Base-by-base conservation (phyloP, 2,329 filamentous ascomycete genomes). In the Thyridium curvatum region DNA sequence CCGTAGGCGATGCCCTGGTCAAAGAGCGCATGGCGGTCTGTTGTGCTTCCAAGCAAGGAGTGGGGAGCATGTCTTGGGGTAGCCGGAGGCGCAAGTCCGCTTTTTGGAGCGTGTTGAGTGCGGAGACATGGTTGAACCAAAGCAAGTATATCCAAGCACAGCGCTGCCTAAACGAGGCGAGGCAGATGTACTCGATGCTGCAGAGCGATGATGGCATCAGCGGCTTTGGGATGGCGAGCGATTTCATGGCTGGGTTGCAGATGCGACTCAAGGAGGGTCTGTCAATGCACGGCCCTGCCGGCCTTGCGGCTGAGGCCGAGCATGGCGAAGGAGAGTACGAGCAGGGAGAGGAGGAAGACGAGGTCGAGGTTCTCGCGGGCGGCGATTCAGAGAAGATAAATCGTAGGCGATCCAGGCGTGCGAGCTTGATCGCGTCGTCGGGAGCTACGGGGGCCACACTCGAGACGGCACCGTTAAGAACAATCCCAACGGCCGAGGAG, bases 11-110 rank as follows among this genome's bases (percentile, higher is more conserved):
- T 43, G 86, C 86, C 0, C 72, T 98, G 12, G 70, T 95, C 50
- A 88, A 84, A 38, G 91, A 98, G 62, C 80, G 93, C 29, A 75
- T 96, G 15, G 86, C 87, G 1, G 79, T 84, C 3, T 95, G 87
- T 64, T 96, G 91, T 61, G 78, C 79, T 1, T 81, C 84, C 3
- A 86, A 86, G 48, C 72, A 72, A 18, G 82, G 85, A 3, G 64
- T 79, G 4, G 82, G 83, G 1, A 76, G 74, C 8, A 74, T 80
- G 43, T 67, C 68, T 30, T 85, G 82, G 71, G 89, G 90, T 13
- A 72, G 75, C 8, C 75, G 91, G 44, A 75, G 74, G 43, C 75
- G 93, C 35, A 98, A 96, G 66, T 86, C 90, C 3, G 93, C 86
- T 0, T 76, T 94, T 46, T 98, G 90, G 90, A 84, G 82, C 48